Percentiles rank a stretch among this genome's conserved stretches.
Evolutionary conservation across 1,284 basidiomycete genomes (phyloP).

Genomic region (Athelia sp.): DNA sequence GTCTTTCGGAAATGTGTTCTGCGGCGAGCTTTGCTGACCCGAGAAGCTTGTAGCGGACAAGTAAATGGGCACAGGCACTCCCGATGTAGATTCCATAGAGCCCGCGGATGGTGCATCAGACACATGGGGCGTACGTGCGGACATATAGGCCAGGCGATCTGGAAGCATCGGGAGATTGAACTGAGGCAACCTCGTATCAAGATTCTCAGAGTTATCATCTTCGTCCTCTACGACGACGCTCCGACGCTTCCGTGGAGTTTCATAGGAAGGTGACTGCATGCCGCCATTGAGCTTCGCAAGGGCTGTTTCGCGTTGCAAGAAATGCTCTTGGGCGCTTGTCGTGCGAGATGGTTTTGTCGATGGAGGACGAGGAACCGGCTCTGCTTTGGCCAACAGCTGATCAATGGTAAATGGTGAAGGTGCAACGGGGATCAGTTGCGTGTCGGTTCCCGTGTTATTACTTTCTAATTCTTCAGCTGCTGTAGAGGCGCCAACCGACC

Average conservation of each 20-base stretch:
- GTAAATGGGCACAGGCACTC: constrained; percentile 41
- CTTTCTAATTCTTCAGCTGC: constrained; percentile 64
- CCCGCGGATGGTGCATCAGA: constrained; percentile 46
- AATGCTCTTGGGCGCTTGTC: not conserved
- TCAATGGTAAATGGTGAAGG: constrained; percentile 35
- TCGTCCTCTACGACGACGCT: constrained; percentile 71
- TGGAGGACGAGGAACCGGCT: constrained; percentile 30
- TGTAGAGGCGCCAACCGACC: constrained; percentile 44
- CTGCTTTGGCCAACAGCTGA: constrained; percentile 29
- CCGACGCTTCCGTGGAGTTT: constrained; percentile 44
- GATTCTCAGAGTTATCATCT: constrained; percentile 45
- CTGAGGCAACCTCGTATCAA: constrained; percentile 31
- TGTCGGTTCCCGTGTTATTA: constrained; percentile 42
- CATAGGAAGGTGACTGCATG: constrained; percentile 27
- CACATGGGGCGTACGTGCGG: constrained; percentile 37
- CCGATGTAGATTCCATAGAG: constrained; percentile 38
- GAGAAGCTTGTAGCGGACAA: constrained; percentile 25
- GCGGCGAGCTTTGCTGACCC: constrained; percentile 42
- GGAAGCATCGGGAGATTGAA: constrained; percentile 26
- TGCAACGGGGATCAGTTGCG: constrained; percentile 53
- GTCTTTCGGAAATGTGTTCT: constrained; percentile 60
- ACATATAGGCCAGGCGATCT: constrained; percentile 14
- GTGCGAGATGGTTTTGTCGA: not conserved
- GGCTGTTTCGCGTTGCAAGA: constrained; percentile 22
- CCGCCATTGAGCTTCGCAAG: constrained; percentile 23